Evolutionary conservation across 306 rosid genomes (phyloP).

Genomic region (Glycyrrhiza uralensis): DNA sequence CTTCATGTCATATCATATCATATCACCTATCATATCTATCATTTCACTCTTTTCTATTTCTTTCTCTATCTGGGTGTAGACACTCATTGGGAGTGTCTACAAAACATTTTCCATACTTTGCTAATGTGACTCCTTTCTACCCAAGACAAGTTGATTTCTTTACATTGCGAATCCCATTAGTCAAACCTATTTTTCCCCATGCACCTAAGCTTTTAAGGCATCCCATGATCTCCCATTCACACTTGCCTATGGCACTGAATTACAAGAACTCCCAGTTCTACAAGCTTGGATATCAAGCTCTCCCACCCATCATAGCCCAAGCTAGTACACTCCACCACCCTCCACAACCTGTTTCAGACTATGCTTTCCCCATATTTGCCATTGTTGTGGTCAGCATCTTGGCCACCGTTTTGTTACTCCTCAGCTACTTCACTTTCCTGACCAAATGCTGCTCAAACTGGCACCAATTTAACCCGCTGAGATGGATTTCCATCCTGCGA

Average conservation of each 20-base stretch:
- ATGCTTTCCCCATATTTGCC: slow-evolving; percentile 56
- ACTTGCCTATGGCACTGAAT: slow-evolving; percentile 42
- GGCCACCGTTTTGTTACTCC: slow-evolving; percentile 49
- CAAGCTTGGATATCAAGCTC: slow-evolving; percentile 41
- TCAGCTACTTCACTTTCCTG: slow-evolving; percentile 52
- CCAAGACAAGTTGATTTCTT: slow-evolving; percentile 15
- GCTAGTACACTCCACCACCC: slow-evolving; percentile 1
- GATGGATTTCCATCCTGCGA: slow-evolving; percentile 41
- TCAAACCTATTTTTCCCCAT: slow-evolving; percentile 23
- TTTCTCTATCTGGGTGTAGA: no score
- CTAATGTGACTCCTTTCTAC: neutral
- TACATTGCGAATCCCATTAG: neutral
- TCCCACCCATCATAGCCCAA: slow-evolving; percentile 35
- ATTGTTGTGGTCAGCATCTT: slow-evolving; percentile 49
- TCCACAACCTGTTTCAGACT: slow-evolving; percentile 38
- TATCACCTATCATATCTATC: no score
- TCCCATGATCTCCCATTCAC: slow-evolving; percentile 13
- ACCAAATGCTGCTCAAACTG: slow-evolving; percentile 55
- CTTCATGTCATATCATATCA: no score
- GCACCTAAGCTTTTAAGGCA: slow-evolving; percentile 8
- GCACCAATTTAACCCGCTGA: slow-evolving; percentile 33
- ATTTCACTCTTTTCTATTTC: no score
- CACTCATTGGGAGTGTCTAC: no score
- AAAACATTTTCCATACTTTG: no score
- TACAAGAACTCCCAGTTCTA: slow-evolving; percentile 26